phyloP scores from a whole-genome alignment of 2,329 filamentous ascomycete genomes.

The Aureobasidium musti region DNA sequence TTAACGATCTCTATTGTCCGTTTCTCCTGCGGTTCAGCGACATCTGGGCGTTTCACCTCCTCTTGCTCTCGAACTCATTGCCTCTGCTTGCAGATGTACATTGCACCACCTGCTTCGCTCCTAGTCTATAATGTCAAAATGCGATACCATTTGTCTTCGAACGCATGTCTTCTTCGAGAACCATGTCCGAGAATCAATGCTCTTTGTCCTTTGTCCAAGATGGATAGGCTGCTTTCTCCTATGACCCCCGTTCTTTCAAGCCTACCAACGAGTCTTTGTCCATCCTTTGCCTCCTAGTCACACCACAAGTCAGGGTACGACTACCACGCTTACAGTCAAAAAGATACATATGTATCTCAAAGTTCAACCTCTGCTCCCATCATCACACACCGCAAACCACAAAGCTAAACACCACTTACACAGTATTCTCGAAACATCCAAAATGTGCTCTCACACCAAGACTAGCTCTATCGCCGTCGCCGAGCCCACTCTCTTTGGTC shows the following conservation, averaged over 20 bases:
- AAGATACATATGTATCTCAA: not conserved
- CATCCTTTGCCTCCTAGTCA: not conserved
- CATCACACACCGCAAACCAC: not conserved
- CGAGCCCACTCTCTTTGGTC: not conserved
- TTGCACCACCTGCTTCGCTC: not conserved
- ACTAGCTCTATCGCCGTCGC: not conserved
- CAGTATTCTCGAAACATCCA: not conserved
- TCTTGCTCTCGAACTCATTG: slow-evolving; percentile 13
- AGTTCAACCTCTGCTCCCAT: not conserved
- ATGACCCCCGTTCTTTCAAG: not conserved
- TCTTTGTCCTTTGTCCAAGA: not conserved
- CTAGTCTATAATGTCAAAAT: not conserved
- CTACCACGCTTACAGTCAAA: not conserved
- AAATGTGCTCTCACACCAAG: not conserved
- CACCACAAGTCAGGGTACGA: not conserved
- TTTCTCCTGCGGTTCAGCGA: slow-evolving; percentile 31
- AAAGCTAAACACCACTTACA: not conserved
- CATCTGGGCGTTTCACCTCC: slow-evolving; percentile 24
- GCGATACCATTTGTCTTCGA: not conserved
- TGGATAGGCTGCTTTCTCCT: not conserved
- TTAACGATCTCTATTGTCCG: slow-evolving; percentile 11
- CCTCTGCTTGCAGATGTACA: slow-evolving; percentile 12
- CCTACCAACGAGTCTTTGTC: not conserved
- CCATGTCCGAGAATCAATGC: not conserved
- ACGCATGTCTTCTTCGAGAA: not conserved